Evolutionary conservation across 1,139 yeast genomes (phyloP).

Genomic region (Taphrina flavorubra): DNA sequence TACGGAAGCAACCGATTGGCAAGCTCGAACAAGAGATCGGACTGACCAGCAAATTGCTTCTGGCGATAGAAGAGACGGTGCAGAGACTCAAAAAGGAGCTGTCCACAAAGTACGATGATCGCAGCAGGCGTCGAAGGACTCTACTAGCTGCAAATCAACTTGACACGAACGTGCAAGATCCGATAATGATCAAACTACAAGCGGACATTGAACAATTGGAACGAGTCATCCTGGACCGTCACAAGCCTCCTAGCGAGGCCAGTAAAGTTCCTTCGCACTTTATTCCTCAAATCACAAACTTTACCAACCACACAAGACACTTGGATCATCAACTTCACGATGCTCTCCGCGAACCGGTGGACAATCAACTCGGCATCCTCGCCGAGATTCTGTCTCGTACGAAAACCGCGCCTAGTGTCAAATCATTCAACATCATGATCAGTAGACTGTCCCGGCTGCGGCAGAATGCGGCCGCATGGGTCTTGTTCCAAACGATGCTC

Average conservation of each 20-base stretch:
- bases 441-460: slow-evolving; percentile 41
- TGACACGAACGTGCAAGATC: not conserved
- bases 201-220: slow-evolving; percentile 5
- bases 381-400: slow-evolving; percentile 22
- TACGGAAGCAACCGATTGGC: not conserved
- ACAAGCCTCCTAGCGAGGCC: not conserved
- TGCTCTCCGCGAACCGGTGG: slow-evolving; percentile 11
- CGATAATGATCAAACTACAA: not conserved
- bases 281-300: slow-evolving; percentile 2
- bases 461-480: slow-evolving; percentile 45
- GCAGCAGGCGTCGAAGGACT: slow-evolving; percentile 5
- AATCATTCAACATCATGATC: slow-evolving; percentile 44
- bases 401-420: slow-evolving; percentile 39
- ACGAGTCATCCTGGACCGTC: not conserved
- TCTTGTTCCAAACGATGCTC: slow-evolving; percentile 43
- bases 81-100: not conserved
- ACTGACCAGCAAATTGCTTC: not conserved
- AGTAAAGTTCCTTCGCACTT: not conserved
- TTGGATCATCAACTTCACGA: slow-evolving; percentile 21
- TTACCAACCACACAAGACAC: not conserved
- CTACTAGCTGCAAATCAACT: not conserved
- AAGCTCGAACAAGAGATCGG: slow-evolving; percentile 16
- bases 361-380: slow-evolving; percentile 14
- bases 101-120: not conserved
- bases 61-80: not conserved